Evolutionary conservation across 2,329 filamentous ascomycete genomes (phyloP).

Genomic region (Sporothrix luriei): DNA sequence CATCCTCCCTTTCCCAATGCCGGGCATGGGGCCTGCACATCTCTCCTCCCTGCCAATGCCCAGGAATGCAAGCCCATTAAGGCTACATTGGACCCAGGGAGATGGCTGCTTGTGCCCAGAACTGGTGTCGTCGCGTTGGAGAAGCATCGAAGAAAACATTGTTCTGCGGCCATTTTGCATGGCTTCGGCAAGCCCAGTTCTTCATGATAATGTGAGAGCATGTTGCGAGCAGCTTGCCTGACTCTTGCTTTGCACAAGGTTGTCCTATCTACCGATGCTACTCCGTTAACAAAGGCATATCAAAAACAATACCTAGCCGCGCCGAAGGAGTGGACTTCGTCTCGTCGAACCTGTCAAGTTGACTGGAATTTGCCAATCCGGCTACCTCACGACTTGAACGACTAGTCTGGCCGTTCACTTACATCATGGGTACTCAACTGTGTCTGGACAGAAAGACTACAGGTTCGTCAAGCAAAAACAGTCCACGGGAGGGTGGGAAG

Average conservation of each 20-base stretch:
- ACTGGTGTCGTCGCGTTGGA: neutral
- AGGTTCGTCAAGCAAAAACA: neutral
- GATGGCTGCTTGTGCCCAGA: neutral
- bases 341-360: conserved; percentile 1
- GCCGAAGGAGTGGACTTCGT: neutral
- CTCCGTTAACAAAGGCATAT: too few species aligned
- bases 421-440: neutral
- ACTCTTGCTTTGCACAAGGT: neutral
- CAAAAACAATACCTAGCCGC: neutral
- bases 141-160: neutral
- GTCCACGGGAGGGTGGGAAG: conserved; percentile 7
- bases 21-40: neutral
- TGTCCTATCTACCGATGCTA: too few species aligned
- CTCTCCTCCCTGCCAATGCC: conserved; percentile 25
- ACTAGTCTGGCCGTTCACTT: neutral
- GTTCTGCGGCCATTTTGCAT: neutral
- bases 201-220: neutral
- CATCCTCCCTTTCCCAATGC: conserved; percentile 12
- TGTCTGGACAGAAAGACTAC: neutral
- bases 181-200: neutral
- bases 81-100: conserved; percentile 14
- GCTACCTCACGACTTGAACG: conserved; percentile 14
- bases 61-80: conserved; percentile 18
- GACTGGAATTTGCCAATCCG: conserved; percentile 18
- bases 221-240: neutral